Evolutionary conservation across 306 rosid species (phyloP), one percentile per base, ranked within the genome.

Genomic region (Sindora glabra): DNA sequence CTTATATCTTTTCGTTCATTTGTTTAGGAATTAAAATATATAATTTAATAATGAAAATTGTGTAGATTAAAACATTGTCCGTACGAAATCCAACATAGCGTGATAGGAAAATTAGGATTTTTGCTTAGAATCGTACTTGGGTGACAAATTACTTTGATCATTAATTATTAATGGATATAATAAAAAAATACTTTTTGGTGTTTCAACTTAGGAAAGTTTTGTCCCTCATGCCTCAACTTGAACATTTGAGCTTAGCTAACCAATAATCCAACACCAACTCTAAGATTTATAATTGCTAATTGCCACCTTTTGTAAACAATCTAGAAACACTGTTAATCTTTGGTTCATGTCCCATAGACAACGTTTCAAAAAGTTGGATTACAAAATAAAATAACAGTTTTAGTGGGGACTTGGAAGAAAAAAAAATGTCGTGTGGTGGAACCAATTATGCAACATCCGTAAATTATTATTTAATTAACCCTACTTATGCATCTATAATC

Each of bases 301-400:
- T 50, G 12, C 76, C 25, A 14, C 61, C 47, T 79, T 79, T 70
- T 79, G 75, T 54, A n/a, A 4, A 44, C 57, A 68, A 77, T 91
- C 92, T 85, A 88, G 89, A 88, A 79, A 81, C 79, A 69, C 74
- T n/a, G 61, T 42, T 46, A 34, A 47, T 48, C 52, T 44, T 17
- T 46, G 86, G 87, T 83, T 91, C 92, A 91, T 70, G 74, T 75
- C 96, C 84, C 82, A 52, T 79, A 82, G 95, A 83, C 89, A 83
- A 48, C 50, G 71, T 57, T 83, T 74, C 65, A n/a, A 55, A 74
- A 72, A 72, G 65, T 64, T 65, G 62, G 60, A 73, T 68, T 74
- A 38, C n/a, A 62, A 46, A 67, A 47, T 64, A 65, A 42, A 40
- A 36, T 64, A 77, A 50, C 24, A 46, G 42, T n/a, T n/a, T 62